A percentile compares a stretch with the other conserved stretches of the same genome.
These are phyloP conservation scores for Aurifilum marmelostoma DNA, from an alignment of 2,329 filamentous ascomycete genomes.

Conservation along the genomic window DNA sequence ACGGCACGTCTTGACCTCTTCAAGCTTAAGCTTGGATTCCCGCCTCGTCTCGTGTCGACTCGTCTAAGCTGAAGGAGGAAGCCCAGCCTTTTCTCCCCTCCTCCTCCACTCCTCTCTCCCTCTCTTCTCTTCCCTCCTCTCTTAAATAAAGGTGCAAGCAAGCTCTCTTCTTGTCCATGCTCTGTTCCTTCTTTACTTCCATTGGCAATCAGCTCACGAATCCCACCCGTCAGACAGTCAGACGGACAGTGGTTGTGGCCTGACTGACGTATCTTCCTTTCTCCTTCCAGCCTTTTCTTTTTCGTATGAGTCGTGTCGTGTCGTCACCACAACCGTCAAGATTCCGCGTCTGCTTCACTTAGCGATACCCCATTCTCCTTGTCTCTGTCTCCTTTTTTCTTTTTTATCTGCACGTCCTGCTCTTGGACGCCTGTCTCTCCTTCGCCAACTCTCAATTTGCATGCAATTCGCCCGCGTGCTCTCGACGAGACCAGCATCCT, in stretches of 20 bases:
- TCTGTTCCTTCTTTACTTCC: slow-evolving; percentile 2
- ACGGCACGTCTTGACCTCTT: slow-evolving; percentile 13
- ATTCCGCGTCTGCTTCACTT: slow-evolving; percentile 23
- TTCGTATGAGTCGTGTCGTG: slow-evolving; percentile 11
- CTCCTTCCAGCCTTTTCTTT: slow-evolving; percentile 8
- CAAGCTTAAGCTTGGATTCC: slow-evolving; percentile 7
- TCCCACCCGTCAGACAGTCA: slow-evolving; percentile 7
- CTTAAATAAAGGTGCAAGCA: slow-evolving; percentile 17
- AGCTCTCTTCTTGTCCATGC: background rate
- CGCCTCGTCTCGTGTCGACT: slow-evolving; percentile 9
- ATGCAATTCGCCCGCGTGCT: background rate
- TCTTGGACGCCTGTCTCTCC: background rate
- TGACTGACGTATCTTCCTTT: slow-evolving; percentile 8
- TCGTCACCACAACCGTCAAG: slow-evolving; percentile 15
- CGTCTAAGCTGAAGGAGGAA: slow-evolving; percentile 9
- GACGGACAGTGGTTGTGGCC: background rate
- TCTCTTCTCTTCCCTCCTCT: background rate
- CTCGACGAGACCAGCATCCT: background rate
- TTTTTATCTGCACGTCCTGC: background rate
- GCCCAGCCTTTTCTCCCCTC: background rate
- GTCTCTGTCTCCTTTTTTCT: background rate
- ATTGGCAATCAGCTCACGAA: background rate
- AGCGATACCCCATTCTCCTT: slow-evolving; percentile 15
- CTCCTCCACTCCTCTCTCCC: background rate
- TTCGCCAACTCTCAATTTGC: slow-evolving; percentile 3